Conservation (phyloP, 192 early-diverging fungal species). For the Cetraspora pellucida region DNA sequence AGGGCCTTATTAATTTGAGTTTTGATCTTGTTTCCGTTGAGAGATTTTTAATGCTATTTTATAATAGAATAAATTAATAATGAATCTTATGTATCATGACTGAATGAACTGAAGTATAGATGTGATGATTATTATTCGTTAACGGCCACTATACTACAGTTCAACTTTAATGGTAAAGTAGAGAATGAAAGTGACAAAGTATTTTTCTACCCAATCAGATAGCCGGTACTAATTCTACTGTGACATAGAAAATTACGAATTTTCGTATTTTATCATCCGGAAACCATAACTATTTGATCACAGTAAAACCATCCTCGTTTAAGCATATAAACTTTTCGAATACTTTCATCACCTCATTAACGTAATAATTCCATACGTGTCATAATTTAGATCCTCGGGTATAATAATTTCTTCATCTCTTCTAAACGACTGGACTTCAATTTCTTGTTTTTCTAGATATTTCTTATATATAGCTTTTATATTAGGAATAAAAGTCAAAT, state of each 20-base stretch:
- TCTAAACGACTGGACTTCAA: slow-evolving; percentile 64
- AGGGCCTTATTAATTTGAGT: slow-evolving; percentile 51
- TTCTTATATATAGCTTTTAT: slow-evolving; percentile 60
- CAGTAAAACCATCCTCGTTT: no score
- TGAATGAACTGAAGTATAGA: no score
- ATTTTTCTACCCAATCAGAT: neutral
- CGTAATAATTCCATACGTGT: slow-evolving; percentile 39
- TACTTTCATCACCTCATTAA: neutral
- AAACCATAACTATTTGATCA: no score
- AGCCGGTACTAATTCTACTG: no score
- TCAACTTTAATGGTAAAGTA: no score
- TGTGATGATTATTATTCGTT: no score
- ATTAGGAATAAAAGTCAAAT: neutral
- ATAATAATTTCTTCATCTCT: slow-evolving; percentile 68
- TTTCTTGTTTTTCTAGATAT: slow-evolving; percentile 64
- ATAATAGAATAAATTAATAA: neutral
- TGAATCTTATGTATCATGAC: no score
- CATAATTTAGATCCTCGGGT: slow-evolving; percentile 67
- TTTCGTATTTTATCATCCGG: no score
- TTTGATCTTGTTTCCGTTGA: slow-evolving; percentile 63
- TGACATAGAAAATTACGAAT: no score
- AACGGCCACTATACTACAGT: no score
- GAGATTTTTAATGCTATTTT: slow-evolving; percentile 51
- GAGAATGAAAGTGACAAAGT: neutral
- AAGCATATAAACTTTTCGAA: neutral